These are phyloP conservation scores for Porcisia deanei DNA, from an alignment of 208 protist genomes.

Conservation along the genomic window DNA sequence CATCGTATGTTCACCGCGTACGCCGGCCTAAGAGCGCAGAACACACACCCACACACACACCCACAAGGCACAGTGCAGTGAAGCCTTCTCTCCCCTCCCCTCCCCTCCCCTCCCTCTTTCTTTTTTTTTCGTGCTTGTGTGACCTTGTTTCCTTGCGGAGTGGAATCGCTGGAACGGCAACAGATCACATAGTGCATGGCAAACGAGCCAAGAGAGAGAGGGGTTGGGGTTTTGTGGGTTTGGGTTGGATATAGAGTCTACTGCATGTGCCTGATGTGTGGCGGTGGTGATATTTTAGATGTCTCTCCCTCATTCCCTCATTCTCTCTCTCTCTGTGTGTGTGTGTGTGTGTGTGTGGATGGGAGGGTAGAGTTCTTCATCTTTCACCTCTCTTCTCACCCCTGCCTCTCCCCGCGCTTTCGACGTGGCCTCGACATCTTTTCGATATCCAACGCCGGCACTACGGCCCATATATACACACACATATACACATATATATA, in stretches of 20 bases:
- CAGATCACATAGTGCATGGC: too few species aligned
- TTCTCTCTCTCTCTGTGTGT: background rate
- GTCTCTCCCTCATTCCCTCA: too few species aligned
- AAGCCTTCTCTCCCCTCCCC: background rate
- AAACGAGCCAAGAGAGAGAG: too few species aligned
- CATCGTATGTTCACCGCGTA: too few species aligned
- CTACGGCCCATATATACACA: background rate
- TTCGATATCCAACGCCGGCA: background rate
- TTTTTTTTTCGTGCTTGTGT: too few species aligned
- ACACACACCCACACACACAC: slow-evolving; percentile 1
- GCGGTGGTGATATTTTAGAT: too few species aligned
- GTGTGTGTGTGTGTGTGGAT: background rate
- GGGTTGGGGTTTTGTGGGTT: too few species aligned
- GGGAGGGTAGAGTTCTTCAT: background rate
- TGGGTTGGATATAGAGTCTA: too few species aligned
- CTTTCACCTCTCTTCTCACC: background rate
- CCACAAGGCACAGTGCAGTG: background rate
- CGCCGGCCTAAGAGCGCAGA: too few species aligned
- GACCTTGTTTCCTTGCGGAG: too few species aligned
- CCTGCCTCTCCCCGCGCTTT: background rate
- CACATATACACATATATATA: slow-evolving; percentile 1
- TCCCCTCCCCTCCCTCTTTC: background rate
- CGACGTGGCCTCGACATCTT: background rate
- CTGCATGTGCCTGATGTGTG: too few species aligned
- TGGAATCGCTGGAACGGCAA: too few species aligned